Conservation (phyloP, 148 eudicot genomes). For the Rhododendron molle region DNA sequence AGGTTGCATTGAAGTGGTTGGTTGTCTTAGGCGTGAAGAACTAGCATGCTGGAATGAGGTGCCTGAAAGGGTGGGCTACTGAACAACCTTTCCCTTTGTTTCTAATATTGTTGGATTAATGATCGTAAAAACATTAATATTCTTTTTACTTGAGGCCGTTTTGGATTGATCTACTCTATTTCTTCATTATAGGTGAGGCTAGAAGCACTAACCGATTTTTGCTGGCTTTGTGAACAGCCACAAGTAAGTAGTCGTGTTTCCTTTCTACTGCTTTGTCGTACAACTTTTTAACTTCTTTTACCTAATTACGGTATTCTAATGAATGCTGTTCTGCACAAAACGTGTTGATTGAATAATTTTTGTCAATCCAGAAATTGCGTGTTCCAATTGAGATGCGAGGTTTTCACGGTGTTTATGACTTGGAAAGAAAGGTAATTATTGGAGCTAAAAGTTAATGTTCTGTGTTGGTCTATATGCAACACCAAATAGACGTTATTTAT, state of each 20-base stretch:
- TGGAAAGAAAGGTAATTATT: constrained; percentile 58
- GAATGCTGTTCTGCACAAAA: not conserved
- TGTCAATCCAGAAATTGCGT: constrained; percentile 40
- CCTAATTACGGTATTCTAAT: not conserved
- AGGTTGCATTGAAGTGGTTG: constrained; percentile 90
- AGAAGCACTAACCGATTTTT: constrained; percentile 50
- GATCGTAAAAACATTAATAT: not conserved
- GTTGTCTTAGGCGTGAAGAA: constrained; percentile 71
- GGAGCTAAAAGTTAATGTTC: not conserved
- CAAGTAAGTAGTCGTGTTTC: constrained; percentile 30
- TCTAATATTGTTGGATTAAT: not conserved
- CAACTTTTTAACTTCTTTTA: not conserved
- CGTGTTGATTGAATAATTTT: not conserved
- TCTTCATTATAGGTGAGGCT: constrained; percentile 51
- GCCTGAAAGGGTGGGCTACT: constrained; percentile 59
- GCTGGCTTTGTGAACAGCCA: constrained; percentile 72
- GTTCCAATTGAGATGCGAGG: constrained; percentile 76
- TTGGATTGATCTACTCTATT: not conserved
- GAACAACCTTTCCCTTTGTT: not conserved
- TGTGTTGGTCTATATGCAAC: not conserved
- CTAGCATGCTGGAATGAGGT: constrained; percentile 65
- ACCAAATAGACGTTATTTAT: not conserved
- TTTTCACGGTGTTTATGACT: constrained; percentile 60
- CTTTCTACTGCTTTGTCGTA: not conserved
- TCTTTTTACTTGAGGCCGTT: not conserved